Percentiles rank a stretch among this genome's conserved stretches.
Evolutionary conservation across 1,139 yeast species (phyloP).

Genomic region (Yamadazyma atmosphaerica): DNA sequence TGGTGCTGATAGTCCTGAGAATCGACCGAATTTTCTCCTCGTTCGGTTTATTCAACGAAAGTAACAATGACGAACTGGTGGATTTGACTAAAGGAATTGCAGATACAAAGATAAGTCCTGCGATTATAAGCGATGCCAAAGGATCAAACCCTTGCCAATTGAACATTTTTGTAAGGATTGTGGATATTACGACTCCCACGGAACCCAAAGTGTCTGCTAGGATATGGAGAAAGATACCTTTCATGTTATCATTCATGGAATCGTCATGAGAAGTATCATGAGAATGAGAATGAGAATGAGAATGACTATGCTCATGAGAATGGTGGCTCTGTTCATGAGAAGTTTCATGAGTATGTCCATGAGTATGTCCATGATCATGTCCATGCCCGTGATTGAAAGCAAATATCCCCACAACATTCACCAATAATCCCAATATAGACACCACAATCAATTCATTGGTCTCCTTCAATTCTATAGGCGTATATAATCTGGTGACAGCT

Average conservation of each 20-base stretch:
- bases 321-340: slow-evolving; percentile 11
- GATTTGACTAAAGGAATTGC: slow-evolving; percentile 83
- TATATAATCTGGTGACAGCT: slow-evolving; percentile 75
- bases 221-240: slow-evolving; percentile 89
- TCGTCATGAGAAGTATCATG: slow-evolving; percentile 16
- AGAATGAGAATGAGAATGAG: slow-evolving; percentile 18
- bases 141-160: slow-evolving; percentile 81
- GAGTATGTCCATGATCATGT: slow-evolving; percentile 34
- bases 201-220: slow-evolving; percentile 96
- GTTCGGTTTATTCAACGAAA: slow-evolving; percentile 53
- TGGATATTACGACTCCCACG: slow-evolving; percentile 90
- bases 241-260: slow-evolving; percentile 77
- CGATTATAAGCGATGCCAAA: slow-evolving; percentile 84
- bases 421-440: slow-evolving; percentile 78
- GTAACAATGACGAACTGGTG: slow-evolving; percentile 71
- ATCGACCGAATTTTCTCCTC: slow-evolving; percentile 65
- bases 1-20: slow-evolving; percentile 62
- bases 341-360: slow-evolving; percentile 20
- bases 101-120: slow-evolving; percentile 72
- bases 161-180: slow-evolving; percentile 61
- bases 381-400: slow-evolving; percentile 85
- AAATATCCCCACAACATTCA: slow-evolving; percentile 87
- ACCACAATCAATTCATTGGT: slow-evolving; percentile 88
- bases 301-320: slow-evolving; percentile 17
- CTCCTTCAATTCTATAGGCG: slow-evolving; percentile 75